Conservation (phyloP, 805 yeast species). For the Wickerhamiella musiphila region DNA sequence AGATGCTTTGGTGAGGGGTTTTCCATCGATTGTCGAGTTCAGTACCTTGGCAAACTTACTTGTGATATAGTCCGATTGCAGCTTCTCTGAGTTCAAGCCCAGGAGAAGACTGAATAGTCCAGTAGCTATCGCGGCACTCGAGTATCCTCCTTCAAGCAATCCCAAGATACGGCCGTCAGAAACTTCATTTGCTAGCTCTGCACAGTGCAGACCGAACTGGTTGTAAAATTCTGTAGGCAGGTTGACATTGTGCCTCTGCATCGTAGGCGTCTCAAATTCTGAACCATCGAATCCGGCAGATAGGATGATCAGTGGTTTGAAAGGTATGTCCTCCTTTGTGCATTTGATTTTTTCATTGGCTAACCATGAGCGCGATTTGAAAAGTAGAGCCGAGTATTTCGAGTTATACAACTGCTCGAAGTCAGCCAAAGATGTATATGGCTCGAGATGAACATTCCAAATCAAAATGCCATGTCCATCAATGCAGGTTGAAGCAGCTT, state of each 20-base stretch:
- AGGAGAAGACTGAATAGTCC: conserved; percentile 66
- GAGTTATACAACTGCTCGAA: conserved; percentile 44
- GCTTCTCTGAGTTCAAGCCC: conserved; percentile 41
- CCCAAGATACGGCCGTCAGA: conserved; percentile 47
- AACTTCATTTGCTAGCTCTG: conserved; percentile 46
- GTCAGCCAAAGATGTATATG: conserved; percentile 45
- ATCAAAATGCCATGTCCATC: conserved; percentile 59
- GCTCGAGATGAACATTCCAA: conserved; percentile 71
- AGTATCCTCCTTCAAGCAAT: conserved; percentile 70
- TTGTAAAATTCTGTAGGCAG: conserved; percentile 71
- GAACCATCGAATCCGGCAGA: conserved; percentile 85
- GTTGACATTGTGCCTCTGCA: conserved; percentile 71
- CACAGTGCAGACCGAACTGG: conserved; percentile 53
- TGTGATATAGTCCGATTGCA: not conserved
- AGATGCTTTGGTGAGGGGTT: not conserved
- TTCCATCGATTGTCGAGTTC: not conserved
- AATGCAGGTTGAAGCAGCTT: conserved; percentile 64
- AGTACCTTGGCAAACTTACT: not conserved
- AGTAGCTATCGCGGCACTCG: conserved; percentile 62
- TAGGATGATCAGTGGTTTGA: conserved; percentile 44
- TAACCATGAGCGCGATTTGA: conserved; percentile 44
- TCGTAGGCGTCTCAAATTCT: conserved; percentile 62
- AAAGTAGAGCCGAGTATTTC: conserved; percentile 42
- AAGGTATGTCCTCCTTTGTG: conserved; percentile 22
- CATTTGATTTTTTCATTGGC: conserved; percentile 1